Conservation (phyloP, 768 basidiomycete species). For the Boletales sp. region DNA sequence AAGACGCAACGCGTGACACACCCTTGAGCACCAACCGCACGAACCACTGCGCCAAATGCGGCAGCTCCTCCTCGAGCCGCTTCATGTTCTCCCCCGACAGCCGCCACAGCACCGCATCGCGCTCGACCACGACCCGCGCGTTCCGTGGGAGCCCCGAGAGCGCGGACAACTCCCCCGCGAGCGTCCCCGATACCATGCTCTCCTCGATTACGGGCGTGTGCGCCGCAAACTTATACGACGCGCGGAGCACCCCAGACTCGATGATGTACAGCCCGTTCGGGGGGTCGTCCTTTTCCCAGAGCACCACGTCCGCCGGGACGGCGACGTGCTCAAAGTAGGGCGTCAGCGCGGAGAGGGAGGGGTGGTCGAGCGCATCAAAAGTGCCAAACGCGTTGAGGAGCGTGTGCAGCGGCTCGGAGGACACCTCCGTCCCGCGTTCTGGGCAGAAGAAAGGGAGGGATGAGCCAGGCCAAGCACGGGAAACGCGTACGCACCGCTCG, state of each 20-base stretch:
- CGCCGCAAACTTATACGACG: slow-evolving; percentile 75
- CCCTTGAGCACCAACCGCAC: slow-evolving; percentile 72
- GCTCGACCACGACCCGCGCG: slow-evolving; percentile 81
- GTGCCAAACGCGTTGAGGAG: slow-evolving; percentile 79
- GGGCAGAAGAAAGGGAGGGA: neutral
- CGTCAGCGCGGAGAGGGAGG: slow-evolving; percentile 58
- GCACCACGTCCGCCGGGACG: slow-evolving; percentile 51
- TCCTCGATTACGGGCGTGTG: slow-evolving; percentile 70
- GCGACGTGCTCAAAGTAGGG: slow-evolving; percentile 68
- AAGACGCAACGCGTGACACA: slow-evolving; percentile 28
- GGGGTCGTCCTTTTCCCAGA: slow-evolving; percentile 76
- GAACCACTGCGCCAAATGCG: slow-evolving; percentile 62
- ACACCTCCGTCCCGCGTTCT: slow-evolving; percentile 32
- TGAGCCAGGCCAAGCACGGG: neutral
- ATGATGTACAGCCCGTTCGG: slow-evolving; percentile 88
- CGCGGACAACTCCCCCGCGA: slow-evolving; percentile 89
- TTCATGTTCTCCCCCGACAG: slow-evolving; percentile 57
- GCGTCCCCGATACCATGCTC: slow-evolving; percentile 90
- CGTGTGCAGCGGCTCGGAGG: slow-evolving; percentile 66
- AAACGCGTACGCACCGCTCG: slow-evolving; percentile 46
- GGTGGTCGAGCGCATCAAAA: slow-evolving; percentile 53
- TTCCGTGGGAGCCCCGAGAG: slow-evolving; percentile 78
- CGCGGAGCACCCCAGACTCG: slow-evolving; percentile 81
- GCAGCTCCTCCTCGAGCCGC: slow-evolving; percentile 63
- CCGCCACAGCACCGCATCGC: slow-evolving; percentile 78